These are phyloP conservation scores for Trichocladium antarcticum DNA, from an alignment of 495 filamentous ascomycete genomes.

Conservation along the genomic window DNA sequence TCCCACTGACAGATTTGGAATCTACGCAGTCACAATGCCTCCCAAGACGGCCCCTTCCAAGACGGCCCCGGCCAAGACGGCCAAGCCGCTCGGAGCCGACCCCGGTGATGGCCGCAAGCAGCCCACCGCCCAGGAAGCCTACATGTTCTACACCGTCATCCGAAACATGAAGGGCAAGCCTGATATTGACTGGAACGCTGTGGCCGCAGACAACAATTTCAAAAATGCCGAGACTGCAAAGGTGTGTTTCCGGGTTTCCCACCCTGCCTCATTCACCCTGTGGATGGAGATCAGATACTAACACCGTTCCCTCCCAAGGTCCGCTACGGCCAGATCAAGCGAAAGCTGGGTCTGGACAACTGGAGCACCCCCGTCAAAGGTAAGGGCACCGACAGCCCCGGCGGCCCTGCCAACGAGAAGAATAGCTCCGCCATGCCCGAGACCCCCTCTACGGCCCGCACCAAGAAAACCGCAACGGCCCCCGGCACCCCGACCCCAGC, in stretches of 20 bases:
- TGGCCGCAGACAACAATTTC: slow-evolving; percentile 5
- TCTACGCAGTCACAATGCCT: not conserved
- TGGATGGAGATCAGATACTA: not conserved
- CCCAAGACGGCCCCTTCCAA: no score
- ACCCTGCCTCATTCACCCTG: not conserved
- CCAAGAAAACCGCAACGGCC: not conserved
- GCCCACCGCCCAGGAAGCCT: slow-evolving; percentile 9
- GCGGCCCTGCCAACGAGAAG: not conserved
- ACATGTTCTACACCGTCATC: slow-evolving; percentile 13
- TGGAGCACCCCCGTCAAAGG: not conserved
- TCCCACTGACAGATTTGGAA: no score
- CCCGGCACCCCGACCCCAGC: not conserved
- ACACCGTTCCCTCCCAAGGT: slow-evolving; percentile 9
- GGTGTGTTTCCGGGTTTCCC: slow-evolving; percentile 7
- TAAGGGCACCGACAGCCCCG: not conserved
- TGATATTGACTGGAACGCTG: slow-evolving; percentile 16
- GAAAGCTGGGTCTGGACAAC: slow-evolving; percentile 19
- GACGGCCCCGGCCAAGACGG: no score
- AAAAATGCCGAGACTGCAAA: slow-evolving; percentile 19
- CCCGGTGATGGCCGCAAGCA: not conserved
- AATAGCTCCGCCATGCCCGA: not conserved
- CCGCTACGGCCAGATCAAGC: slow-evolving; percentile 23
- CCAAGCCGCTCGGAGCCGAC: not conserved
- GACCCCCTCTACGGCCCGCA: not conserved
- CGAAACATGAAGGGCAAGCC: slow-evolving; percentile 12